phyloP scores from a whole-genome alignment of 495 filamentous ascomycete species.

The Penicilliopsis zonata region DNA sequence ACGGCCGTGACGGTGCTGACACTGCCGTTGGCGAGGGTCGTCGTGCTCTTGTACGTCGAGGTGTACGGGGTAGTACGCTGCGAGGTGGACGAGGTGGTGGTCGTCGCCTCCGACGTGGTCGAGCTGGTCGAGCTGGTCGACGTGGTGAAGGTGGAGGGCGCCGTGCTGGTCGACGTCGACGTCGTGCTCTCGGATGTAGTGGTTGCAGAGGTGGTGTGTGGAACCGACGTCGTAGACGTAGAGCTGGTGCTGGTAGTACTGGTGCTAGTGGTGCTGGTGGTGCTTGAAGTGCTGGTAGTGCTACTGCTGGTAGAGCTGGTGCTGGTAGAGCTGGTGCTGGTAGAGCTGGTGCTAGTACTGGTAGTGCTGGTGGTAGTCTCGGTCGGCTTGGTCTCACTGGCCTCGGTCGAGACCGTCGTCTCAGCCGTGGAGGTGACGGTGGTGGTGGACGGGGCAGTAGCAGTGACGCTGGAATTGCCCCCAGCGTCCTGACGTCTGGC shows the following conservation, averaged over 20 bases:
- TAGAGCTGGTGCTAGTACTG: neutral
- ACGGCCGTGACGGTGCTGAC: slow-evolving; percentile 35
- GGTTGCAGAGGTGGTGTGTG: slow-evolving; percentile 34
- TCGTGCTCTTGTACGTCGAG: slow-evolving; percentile 25
- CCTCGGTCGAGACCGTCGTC: slow-evolving; percentile 5
- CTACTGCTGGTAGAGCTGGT: slow-evolving; percentile 1
- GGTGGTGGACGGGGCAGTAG: slow-evolving; percentile 5
- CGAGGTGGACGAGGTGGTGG: slow-evolving; percentile 19
- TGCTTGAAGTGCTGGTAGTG: slow-evolving; percentile 6
- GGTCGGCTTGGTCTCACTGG: slow-evolving; percentile 2
- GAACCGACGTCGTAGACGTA: slow-evolving; percentile 23
- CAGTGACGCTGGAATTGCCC: slow-evolving; percentile 1
- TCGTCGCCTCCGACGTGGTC: slow-evolving; percentile 10
- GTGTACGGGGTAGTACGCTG: slow-evolving; percentile 15
- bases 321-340: neutral
- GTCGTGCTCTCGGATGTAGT: slow-evolving; percentile 35
- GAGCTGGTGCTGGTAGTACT: slow-evolving; percentile 24
- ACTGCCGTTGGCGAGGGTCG: slow-evolving; percentile 64
- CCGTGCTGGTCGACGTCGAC: slow-evolving; percentile 13
- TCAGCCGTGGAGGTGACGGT: slow-evolving; percentile 6
- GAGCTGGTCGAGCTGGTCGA: slow-evolving; percentile 11
- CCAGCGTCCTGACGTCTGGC: slow-evolving; percentile 23
- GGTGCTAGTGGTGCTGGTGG: slow-evolving; percentile 29
- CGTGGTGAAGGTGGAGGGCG: slow-evolving; percentile 14
- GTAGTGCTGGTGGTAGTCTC: slow-evolving; percentile 4